These are phyloP conservation scores for Chenopodium suecicum DNA, from an alignment of 148 eudicot genomes.

Conservation along the genomic window DNA sequence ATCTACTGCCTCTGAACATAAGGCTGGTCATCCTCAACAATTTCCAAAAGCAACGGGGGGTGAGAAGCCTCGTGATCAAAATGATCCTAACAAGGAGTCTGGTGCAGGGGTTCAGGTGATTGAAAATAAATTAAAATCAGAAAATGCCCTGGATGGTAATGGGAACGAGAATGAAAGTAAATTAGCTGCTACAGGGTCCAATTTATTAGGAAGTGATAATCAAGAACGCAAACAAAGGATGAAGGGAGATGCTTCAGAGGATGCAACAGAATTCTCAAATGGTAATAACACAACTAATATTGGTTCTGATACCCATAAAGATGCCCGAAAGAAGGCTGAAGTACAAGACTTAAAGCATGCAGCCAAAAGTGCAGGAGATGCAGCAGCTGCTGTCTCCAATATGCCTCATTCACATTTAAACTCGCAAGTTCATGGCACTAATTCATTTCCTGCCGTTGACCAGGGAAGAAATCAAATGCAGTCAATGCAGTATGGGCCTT, in stretches of 20 bases:
- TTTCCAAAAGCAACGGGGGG: conserved; percentile 25
- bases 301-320: conserved; percentile 24
- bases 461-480: conserved; percentile 38
- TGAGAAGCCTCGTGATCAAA: conserved; percentile 37
- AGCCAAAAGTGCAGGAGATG: conserved; percentile 28
- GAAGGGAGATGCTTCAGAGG: conserved; percentile 39
- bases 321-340: conserved; percentile 29
- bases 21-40: conserved; percentile 34
- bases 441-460: conserved; percentile 34
- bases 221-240: conserved; percentile 30
- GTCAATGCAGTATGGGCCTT: conserved; percentile 38
- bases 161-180: conserved; percentile 30
- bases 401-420: conserved; percentile 29
- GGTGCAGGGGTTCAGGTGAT: conserved; percentile 29
- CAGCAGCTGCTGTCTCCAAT: conserved; percentile 25
- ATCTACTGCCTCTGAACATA: conserved; percentile 34
- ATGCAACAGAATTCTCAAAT: conserved; percentile 29
- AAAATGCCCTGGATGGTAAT: conserved; percentile 26
- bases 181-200: conserved; percentile 21
- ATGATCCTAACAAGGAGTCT: conserved; percentile 35
- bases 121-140: conserved; percentile 36
- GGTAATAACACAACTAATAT: conserved; percentile 26
- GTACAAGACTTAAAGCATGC: conserved; percentile 24
- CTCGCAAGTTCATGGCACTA: conserved; percentile 33
- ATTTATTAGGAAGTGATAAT: conserved; percentile 33